Evolutionary conservation across 352 stramenopile species (phyloP).

Genomic region (Peronosclerospora sorghi): DNA sequence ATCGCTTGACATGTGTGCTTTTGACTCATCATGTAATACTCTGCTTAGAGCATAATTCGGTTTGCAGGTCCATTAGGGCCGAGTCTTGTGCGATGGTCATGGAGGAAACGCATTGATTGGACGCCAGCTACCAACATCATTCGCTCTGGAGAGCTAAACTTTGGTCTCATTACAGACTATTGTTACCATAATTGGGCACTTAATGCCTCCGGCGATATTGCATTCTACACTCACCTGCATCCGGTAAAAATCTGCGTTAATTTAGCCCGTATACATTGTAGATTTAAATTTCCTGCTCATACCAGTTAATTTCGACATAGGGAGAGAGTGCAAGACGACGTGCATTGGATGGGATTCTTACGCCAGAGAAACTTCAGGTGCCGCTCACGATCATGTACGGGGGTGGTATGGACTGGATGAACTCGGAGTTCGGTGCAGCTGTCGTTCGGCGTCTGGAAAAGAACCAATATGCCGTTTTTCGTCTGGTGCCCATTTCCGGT

Average conservation of each 20-base stretch:
- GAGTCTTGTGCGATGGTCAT: conserved; percentile 41
- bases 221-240: conserved; percentile 66
- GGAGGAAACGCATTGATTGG: conserved; percentile 47
- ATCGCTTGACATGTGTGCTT: no score
- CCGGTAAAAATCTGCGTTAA: conserved; percentile 23
- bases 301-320: conserved; percentile 9
- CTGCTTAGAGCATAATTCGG: conserved; percentile 49
- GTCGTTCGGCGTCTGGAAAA: conserved; percentile 49
- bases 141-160: conserved; percentile 54
- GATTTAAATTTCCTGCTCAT: conserved; percentile 2
- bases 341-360: conserved; percentile 44
- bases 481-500: conserved; percentile 49
- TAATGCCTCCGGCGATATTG: conserved; percentile 55
- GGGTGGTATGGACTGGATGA: conserved; percentile 74
- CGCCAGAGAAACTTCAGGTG: conserved; percentile 36
- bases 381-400: conserved; percentile 78
- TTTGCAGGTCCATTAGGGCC: conserved; percentile 52
- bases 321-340: conserved; percentile 39
- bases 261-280: not conserved
- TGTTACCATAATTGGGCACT: conserved; percentile 79
- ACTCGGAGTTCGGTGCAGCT: conserved; percentile 41
- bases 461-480: conserved; percentile 54
- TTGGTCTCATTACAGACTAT: conserved; percentile 58
- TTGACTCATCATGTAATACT: no score
- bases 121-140: conserved; percentile 62